phyloP scores from a whole-genome alignment of 306 rosid species.

The Carpinus viminea region DNA sequence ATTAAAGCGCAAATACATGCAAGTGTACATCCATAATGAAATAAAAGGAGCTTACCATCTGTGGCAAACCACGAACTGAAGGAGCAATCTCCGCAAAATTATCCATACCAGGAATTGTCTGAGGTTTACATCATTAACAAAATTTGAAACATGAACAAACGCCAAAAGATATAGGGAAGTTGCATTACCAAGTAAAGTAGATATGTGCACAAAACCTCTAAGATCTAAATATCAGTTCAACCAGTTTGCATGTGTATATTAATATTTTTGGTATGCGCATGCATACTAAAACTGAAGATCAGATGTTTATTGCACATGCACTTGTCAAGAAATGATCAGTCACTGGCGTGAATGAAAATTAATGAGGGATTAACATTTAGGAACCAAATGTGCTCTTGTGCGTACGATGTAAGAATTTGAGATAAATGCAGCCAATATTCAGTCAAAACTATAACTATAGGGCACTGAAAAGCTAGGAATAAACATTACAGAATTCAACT shows the following conservation, averaged over 20 bases:
- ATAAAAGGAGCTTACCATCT: slow-evolving; percentile 58
- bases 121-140: slow-evolving; percentile 27
- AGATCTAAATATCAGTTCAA: background rate
- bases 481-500: background rate
- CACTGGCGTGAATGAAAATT: background rate
- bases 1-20: background rate
- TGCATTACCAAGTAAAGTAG: slow-evolving; percentile 12
- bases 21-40: slow-evolving; percentile 10
- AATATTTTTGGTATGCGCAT: background rate
- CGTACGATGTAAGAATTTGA: background rate
- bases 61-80: slow-evolving; percentile 85
- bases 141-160: slow-evolving; percentile 19
- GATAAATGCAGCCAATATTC: background rate
- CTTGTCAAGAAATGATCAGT: background rate
- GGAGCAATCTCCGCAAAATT: slow-evolving; percentile 68
- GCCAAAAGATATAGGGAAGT: slow-evolving; percentile 5
- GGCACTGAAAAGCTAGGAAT: background rate
- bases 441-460: background rate
- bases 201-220: slow-evolving; percentile 5
- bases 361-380: background rate
- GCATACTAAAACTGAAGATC: background rate
- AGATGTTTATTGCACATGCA: background rate
- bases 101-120: slow-evolving; percentile 98
- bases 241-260: background rate
- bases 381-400: background rate